Conservation (phyloP, 2,329 filamentous ascomycete genomes). For the Ceratocystiopsis sp. region DNA sequence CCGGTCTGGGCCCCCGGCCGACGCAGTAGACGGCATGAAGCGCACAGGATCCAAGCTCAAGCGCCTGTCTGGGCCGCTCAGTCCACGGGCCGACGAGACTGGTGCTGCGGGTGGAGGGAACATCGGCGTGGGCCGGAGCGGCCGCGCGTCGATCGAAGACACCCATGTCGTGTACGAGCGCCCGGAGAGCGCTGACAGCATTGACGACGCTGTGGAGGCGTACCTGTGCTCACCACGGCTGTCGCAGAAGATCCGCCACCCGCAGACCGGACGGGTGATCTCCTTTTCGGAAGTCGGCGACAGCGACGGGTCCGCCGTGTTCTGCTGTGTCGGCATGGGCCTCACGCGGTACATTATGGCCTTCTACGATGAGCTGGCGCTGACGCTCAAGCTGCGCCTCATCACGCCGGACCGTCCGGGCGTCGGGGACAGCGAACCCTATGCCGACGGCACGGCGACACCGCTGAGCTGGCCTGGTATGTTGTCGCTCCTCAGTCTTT, state of each 20-base stretch:
- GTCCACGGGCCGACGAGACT: slow-evolving; percentile 22
- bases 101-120: too few relatives aligned
- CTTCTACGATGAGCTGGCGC: slow-evolving; percentile 90
- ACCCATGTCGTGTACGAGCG: slow-evolving; percentile 44
- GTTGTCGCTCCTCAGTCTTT: slow-evolving; percentile 14
- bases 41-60: slow-evolving; percentile 42
- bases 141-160: slow-evolving; percentile 2
- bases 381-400: slow-evolving; percentile 71
- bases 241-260: slow-evolving; percentile 75
- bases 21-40: slow-evolving; percentile 29
- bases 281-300: slow-evolving; percentile 96
- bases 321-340: slow-evolving; percentile 96
- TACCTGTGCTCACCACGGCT: slow-evolving; percentile 72
- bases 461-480: slow-evolving; percentile 87
- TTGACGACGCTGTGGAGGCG: slow-evolving; percentile 72
- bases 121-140: too few relatives aligned
- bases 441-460: slow-evolving; percentile 64
- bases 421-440: slow-evolving; percentile 78
- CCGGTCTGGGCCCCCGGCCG: slow-evolving; percentile 23
- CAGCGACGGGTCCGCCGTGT: slow-evolving; percentile 75
- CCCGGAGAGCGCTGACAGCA: slow-evolving; percentile 64
- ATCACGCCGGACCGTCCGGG: slow-evolving; percentile 91
- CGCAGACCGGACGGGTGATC: slow-evolving; percentile 71
- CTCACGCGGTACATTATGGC: slow-evolving; percentile 89
- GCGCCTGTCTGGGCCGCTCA: slow-evolving; percentile 34